Percentiles rank a stretch among this genome's conserved stretches.
Conservation (phyloP, 2,329 filamentous ascomycete species). For the Alternaria gaisen region DNA sequence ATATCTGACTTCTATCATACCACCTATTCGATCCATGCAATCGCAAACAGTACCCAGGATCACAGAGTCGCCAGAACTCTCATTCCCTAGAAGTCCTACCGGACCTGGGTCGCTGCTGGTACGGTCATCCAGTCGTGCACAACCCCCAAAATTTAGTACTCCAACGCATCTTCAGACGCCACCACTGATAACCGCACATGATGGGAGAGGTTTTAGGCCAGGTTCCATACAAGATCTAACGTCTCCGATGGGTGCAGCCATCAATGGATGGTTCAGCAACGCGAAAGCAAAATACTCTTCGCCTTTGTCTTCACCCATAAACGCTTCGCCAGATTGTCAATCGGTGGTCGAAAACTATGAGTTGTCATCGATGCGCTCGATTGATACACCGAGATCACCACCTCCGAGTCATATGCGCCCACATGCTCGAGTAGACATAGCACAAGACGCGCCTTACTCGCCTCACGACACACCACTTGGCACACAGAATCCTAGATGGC, state of each 20-base stretch:
- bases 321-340: slow-evolving; percentile 17
- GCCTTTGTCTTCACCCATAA: slow-evolving; percentile 1
- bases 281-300: background rate
- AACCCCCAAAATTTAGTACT: slow-evolving; percentile 14
- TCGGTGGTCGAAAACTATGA: slow-evolving; percentile 28
- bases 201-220: background rate
- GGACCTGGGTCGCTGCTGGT: background rate
- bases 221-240: slow-evolving; percentile 16
- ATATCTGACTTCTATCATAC: background rate
- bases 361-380: slow-evolving; percentile 27
- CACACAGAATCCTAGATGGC: background rate
- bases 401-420: slow-evolving; percentile 1
- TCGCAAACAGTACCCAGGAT: background rate
- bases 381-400: slow-evolving; percentile 9
- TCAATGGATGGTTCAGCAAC: slow-evolving; percentile 23
- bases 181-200: slow-evolving; percentile 1
- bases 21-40: slow-evolving; percentile 7
- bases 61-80: background rate
- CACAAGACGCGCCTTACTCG: background rate
- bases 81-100: background rate
- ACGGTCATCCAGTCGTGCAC: background rate
- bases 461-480: background rate
- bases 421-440: background rate
- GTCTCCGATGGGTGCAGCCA: slow-evolving; percentile 26
- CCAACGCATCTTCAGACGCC: slow-evolving; percentile 12